Evolutionary conservation across 2,329 filamentous ascomycete species (phyloP), one percentile per base, ranked within the genome.

Genomic region (Fusarium camptoceras): DNA sequence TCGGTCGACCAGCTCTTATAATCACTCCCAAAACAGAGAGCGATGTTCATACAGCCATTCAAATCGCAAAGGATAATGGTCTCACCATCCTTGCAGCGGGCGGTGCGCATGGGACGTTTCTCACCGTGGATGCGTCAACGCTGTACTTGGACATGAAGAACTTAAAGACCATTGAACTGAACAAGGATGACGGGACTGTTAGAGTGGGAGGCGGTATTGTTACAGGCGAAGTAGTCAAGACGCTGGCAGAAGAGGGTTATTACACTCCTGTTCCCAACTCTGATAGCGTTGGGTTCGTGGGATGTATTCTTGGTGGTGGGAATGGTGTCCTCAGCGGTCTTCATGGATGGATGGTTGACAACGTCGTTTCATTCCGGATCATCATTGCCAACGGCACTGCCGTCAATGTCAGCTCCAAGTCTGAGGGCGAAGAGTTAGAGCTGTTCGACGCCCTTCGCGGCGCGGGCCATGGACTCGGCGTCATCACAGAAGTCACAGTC

Each of bases 101-200:
- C 4, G 80, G 79, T 3, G 75, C 74, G 8, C 78, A 68, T 3
- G 62, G 60, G 5, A 59, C 76, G 1, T 80, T 79, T 54, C 71
- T 81, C 1, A 72, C 72, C 1, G 73, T 82, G 47, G 64, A 55
- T 11, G 28, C 70, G 4, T 65, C 68, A 8, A 76, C 76, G 0
- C 44, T 81, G 7, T 81, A 81, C 55, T 56, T 82, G 8, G 77
- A 81, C 53, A 55, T 82, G 70, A 70, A 63, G 16, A 59, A 64
- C 12, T 79, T 81, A 68, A 76, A 75, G 14, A 51, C 31, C 0
- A 74, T 81, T 15, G 15, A 55, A 3, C 42, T 82, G 3, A 64
- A 80, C 41, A 75, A 78, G 34, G 43, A 67, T 0, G 27, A 72
- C 1, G 51, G 44, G 0, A 75, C 71, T 0, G 80, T 80, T 0